Percentiles rank a stretch among this genome's conserved stretches.
Conservation (phyloP, 1,284 basidiomycete species). For the Trichosporon sp. region DNA sequence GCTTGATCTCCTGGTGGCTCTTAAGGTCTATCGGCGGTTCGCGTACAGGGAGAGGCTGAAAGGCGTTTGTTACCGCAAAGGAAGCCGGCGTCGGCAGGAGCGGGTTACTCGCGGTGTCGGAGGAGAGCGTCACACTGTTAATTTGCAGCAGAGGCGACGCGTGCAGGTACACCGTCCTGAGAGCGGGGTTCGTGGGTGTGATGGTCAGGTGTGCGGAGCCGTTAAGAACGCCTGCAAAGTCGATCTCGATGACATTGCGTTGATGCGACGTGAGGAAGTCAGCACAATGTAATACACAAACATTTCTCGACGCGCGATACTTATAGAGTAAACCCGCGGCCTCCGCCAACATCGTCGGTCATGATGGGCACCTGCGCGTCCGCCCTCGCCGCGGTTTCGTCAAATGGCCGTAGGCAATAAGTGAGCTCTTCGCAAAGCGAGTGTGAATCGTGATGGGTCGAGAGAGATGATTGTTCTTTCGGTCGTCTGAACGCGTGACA, state of each 20-base stretch:
- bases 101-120: slow-evolving; percentile 45
- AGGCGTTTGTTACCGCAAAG: slow-evolving; percentile 67
- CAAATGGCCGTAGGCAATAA: slow-evolving; percentile 9
- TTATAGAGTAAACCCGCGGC: slow-evolving; percentile 36
- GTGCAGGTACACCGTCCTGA: slow-evolving; percentile 53
- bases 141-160: slow-evolving; percentile 51
- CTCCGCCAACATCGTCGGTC: slow-evolving; percentile 32
- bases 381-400: slow-evolving; percentile 13
- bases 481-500: slow-evolving; percentile 14
- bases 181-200: slow-evolving; percentile 46
- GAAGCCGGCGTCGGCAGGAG: slow-evolving; percentile 69
- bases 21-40: slow-evolving; percentile 70
- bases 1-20: slow-evolving; percentile 89
- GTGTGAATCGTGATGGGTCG: not conserved
- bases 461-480: not conserved
- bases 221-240: slow-evolving; percentile 50
- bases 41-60: slow-evolving; percentile 43
- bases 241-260: slow-evolving; percentile 53
- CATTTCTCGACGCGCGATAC: slow-evolving; percentile 19
- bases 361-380: slow-evolving; percentile 29
- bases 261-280: slow-evolving; percentile 45
- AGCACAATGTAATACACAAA: slow-evolving; percentile 15
- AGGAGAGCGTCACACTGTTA: slow-evolving; percentile 49
- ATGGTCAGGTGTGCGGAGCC: slow-evolving; percentile 53
- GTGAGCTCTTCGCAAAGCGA: slow-evolving; percentile 13